Evolutionary conservation across 305 asterid genomes (phyloP).

Genomic region (Solanum hybrid): DNA sequence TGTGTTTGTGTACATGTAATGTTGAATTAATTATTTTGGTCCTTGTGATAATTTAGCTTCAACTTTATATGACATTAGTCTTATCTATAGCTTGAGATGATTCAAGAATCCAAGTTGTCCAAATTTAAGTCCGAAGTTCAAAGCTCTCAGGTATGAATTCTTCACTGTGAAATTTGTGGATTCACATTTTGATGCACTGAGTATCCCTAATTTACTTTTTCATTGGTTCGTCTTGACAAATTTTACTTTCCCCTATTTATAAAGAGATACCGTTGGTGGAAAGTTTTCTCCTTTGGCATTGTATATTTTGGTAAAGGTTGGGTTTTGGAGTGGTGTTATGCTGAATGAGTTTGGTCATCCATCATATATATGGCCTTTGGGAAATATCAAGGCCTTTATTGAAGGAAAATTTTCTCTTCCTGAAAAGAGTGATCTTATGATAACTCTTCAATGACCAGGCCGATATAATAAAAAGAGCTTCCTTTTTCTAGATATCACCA

Average conservation of each 20-base stretch:
- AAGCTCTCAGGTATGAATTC: slow-evolving; percentile 66
- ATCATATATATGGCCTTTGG: neutral
- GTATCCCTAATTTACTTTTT: neutral
- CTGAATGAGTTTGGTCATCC: neutral
- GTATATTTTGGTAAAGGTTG: neutral
- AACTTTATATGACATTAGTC: neutral
- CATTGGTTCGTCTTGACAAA: neutral
- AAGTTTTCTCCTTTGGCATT: neutral
- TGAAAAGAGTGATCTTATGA: neutral
- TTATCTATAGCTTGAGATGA: slow-evolving; percentile 61
- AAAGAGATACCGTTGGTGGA: neutral
- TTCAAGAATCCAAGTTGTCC: slow-evolving; percentile 64
- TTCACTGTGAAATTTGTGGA: neutral
- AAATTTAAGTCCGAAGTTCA: slow-evolving; percentile 75
- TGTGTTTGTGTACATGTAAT: neutral
- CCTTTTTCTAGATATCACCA: neutral
- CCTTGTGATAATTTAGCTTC: neutral
- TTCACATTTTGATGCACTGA: neutral
- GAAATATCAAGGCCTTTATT: neutral
- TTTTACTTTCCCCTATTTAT: neutral
- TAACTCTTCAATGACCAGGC: neutral
- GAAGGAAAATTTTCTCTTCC: neutral
- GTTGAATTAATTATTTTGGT: neutral
- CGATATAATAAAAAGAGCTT: neutral
- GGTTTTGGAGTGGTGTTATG: neutral